Percentiles rank a stretch among this genome's conserved stretches.
These are phyloP conservation scores for Nicotiana sylvestris DNA, from an alignment of 257 asterid genomes.

Conservation along the genomic window DNA sequence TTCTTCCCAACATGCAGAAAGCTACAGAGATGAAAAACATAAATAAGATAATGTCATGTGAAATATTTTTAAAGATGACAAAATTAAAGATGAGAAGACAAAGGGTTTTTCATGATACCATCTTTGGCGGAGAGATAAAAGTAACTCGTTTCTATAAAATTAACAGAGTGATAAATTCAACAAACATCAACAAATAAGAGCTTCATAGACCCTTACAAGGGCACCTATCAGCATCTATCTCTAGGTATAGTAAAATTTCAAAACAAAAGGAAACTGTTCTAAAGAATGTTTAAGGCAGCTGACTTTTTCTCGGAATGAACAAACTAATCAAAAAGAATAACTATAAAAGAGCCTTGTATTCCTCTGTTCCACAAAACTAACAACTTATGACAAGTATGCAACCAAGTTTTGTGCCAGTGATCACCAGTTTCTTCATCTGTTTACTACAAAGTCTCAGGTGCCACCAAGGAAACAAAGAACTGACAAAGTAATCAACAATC, in stretches of 20 bases:
- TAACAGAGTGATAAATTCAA: background rate
- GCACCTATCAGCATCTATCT: background rate
- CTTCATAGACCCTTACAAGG: background rate
- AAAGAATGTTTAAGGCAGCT: background rate
- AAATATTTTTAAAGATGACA: background rate
- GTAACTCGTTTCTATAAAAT: background rate
- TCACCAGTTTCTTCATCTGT: background rate
- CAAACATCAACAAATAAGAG: background rate
- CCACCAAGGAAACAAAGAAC: background rate
- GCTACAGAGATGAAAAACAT: background rate
- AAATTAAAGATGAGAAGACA: too few species aligned
- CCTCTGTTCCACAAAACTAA: too few species aligned
- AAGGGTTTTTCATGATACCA: background rate
- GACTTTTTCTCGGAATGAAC: background rate
- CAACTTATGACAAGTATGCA: too few species aligned
- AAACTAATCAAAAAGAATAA: background rate
- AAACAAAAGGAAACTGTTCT: background rate
- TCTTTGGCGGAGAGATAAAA: background rate
- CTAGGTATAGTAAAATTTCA: background rate
- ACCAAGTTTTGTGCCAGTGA: too few species aligned
- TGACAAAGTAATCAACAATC: background rate
- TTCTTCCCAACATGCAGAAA: background rate
- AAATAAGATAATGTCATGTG: background rate
- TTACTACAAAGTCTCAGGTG: background rate
- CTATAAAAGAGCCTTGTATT: too few species aligned